Conservation (phyloP, 345 rosid genomes). For the Lagerstroemia speciosa region DNA sequence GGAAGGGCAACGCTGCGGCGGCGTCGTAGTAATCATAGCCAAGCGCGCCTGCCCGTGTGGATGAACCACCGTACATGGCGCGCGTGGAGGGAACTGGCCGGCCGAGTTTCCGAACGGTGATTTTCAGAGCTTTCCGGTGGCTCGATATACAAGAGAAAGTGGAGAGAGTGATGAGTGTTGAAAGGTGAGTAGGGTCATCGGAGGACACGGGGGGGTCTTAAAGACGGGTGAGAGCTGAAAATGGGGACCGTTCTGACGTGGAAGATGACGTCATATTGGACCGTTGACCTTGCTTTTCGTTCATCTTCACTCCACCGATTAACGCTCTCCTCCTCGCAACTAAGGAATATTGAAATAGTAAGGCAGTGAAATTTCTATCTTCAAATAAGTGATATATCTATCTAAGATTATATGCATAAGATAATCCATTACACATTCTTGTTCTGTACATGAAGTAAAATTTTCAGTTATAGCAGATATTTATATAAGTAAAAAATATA, state of each 20-base stretch:
- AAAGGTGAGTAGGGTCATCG: background rate
- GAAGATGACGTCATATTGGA: slow-evolving; percentile 14
- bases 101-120: background rate
- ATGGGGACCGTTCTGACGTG: slow-evolving; percentile 24
- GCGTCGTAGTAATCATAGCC: slow-evolving; percentile 18
- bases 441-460: too few species aligned
- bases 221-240: background rate
- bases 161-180: background rate
- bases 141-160: background rate
- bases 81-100: too few species aligned
- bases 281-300: slow-evolving; percentile 32
- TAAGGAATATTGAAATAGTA: too few species aligned
- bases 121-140: background rate
- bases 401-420: too few species aligned
- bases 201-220: background rate
- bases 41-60: slow-evolving; percentile 15
- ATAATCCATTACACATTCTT: too few species aligned
- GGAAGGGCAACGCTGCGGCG: slow-evolving; percentile 19
- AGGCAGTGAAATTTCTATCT: too few species aligned
- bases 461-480: too few species aligned
- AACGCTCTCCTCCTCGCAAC: too few species aligned
- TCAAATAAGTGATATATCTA: too few species aligned
- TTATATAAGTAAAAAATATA: too few species aligned
- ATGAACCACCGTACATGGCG: slow-evolving; percentile 21
- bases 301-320: too few species aligned